phyloP scores from a whole-genome alignment of 192 early-diverging fungal genomes.

The Entomortierella chlamydospora region DNA sequence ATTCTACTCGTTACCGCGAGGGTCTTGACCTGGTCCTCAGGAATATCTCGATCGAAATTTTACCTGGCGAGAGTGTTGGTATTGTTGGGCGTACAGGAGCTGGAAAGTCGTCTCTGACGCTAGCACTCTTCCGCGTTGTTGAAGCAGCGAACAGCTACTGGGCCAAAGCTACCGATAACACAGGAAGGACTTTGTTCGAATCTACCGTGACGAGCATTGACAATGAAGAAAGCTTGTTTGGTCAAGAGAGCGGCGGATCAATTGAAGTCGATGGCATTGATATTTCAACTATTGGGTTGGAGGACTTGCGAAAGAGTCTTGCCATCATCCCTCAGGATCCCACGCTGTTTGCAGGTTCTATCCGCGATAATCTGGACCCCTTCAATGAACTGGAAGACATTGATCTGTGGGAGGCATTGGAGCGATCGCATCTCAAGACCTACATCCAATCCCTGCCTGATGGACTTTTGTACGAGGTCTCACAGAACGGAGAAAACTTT shows the following conservation, averaged over 20 bases:
- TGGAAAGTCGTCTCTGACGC: slow-evolving; percentile 65
- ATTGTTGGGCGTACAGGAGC: slow-evolving; percentile 73
- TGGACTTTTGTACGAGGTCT: slow-evolving; percentile 76
- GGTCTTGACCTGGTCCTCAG: slow-evolving; percentile 85
- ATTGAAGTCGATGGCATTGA: slow-evolving; percentile 83
- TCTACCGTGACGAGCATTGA: not conserved
- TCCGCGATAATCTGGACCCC: slow-evolving; percentile 68
- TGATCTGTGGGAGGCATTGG: slow-evolving; percentile 77
- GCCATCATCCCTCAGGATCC: slow-evolving; percentile 94
- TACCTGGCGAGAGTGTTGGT: slow-evolving; percentile 74
- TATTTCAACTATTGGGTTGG: slow-evolving; percentile 72
- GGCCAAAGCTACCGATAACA: slow-evolving; percentile 33
- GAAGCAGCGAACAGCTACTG: slow-evolving; percentile 62
- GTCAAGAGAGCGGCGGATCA: slow-evolving; percentile 57
- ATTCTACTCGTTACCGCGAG: slow-evolving; percentile 85
- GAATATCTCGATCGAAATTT: slow-evolving; percentile 47
- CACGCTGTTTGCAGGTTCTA: slow-evolving; percentile 76
- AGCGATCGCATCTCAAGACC: slow-evolving; percentile 74
- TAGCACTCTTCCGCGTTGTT: slow-evolving; percentile 61
- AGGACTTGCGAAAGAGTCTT: slow-evolving; percentile 77
- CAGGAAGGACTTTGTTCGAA: not conserved
- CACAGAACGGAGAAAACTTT: slow-evolving; percentile 85
- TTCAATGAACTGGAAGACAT: slow-evolving; percentile 61
- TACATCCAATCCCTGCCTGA: slow-evolving; percentile 69
- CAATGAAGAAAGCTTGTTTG: not conserved